phyloP scores from a whole-genome alignment of 1,284 basidiomycete genomes.

The Microbotryum intermedium region DNA sequence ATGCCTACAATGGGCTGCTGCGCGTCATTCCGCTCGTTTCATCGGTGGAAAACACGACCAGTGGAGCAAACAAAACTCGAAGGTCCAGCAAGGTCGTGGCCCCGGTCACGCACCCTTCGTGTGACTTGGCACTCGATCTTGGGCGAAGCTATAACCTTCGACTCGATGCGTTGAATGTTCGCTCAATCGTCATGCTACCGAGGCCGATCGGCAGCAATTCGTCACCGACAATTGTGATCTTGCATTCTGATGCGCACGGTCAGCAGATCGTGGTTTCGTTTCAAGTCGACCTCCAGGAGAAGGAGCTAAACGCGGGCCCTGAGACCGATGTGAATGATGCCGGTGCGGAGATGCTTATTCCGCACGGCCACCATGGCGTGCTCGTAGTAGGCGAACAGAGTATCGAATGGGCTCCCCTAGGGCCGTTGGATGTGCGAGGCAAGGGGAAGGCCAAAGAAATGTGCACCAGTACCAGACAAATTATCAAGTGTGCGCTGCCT shows the following conservation, averaged over 20 bases:
- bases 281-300: constrained; percentile 17
- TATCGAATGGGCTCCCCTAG: constrained; percentile 7
- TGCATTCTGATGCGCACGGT: constrained; percentile 14
- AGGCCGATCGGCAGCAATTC: neutral
- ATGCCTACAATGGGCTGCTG: constrained; percentile 32
- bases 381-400: constrained; percentile 29
- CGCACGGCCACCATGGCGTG: constrained; percentile 19
- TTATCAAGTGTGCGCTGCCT: constrained; percentile 8
- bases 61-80: neutral
- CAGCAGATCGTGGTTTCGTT: constrained; percentile 4
- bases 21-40: constrained; percentile 28
- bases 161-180: constrained; percentile 27
- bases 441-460: constrained; percentile 17
- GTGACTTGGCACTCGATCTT: constrained; percentile 17
- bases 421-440: neutral
- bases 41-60: neutral
- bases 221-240: constrained; percentile 1
- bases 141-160: constrained; percentile 24
- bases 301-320: constrained; percentile 18
- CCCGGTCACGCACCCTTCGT: neutral
- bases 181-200: constrained; percentile 18
- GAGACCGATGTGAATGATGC: constrained; percentile 12
- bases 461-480: neutral
- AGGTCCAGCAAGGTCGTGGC: neutral
- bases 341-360: constrained; percentile 25